Base-by-base conservation (phyloP, 495 filamentous ascomycete species). In the Usnea hakonensis region DNA sequence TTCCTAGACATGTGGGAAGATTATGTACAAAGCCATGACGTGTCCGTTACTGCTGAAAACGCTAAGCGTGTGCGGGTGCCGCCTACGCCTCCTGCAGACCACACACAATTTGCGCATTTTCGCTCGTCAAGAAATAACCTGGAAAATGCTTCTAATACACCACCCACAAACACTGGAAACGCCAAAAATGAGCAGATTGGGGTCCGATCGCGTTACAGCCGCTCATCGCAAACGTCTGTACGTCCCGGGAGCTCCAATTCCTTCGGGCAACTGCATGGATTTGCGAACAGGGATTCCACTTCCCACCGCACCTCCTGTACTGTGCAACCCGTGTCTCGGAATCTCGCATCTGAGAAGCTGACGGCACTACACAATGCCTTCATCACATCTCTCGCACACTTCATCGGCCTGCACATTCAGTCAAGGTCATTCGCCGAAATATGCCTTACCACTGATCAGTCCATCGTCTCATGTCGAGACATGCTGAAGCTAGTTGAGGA, bases 1-100 rank as follows among this genome's bases (percentile, higher is more conserved):
- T 97, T 99, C 71, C 78, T 97, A n/a, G 95, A 99, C 69, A 79
- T 91, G 6, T 88, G 91, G 80, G 85, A 90, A 30, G 85, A 93
- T 60, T 88, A 90, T 60, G 82, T 86, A 65, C 74, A 80, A 46
- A 76, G 72, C 32, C 71, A 87, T 46, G 83, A 83, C 73, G 77
- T 81, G 61, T 85, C 85, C 32, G 81, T 87, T 54, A 64, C 85
- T 35, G 81, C 87, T 52, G 66, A 61, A 28, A 68, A 74, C 58
- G 62, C 88, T 53, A 65, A 64, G 21, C 69, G 73, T 53, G 64
- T 71, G 64, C 74, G 78, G 50, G 76, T 86, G 57, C 88, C 89
- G 46, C 85, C 83, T 37, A 94, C 89, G 30, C 88, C 91, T 58
- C 84, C 87, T 43, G 84, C 84, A 61, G 88, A 90, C 61, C 72